phyloP scores from a whole-genome alignment of 2,329 filamentous ascomycete genomes.

The Claviceps monticola region DNA sequence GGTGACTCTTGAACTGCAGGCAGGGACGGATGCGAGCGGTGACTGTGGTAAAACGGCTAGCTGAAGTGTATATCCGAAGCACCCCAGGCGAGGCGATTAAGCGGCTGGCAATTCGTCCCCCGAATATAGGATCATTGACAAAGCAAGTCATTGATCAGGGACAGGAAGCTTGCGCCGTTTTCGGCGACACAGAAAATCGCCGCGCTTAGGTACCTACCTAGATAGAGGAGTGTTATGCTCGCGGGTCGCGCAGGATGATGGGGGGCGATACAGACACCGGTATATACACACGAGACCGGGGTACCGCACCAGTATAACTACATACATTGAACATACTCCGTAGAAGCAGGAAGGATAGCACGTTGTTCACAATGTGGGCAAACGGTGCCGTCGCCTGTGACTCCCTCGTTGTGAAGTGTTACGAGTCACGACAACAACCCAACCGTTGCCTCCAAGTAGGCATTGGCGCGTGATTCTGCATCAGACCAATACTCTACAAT shows the following conservation, averaged over 20 bases:
- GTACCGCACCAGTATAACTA: not conserved
- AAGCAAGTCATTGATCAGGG: not conserved
- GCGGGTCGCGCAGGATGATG: not conserved
- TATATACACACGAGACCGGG: not conserved
- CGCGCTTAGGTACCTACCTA: too few species aligned
- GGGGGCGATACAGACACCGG: not conserved
- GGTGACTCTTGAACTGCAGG: conserved; percentile 13
- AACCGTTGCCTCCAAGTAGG: not conserved
- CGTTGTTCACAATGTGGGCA: not conserved
- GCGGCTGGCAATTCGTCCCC: not conserved
- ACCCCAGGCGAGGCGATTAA: not conserved
- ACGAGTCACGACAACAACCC: not conserved
- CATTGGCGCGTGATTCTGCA: not conserved
- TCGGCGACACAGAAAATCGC: not conserved
- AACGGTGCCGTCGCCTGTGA: not conserved
- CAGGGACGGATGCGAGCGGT: conserved; percentile 3
- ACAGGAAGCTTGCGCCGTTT: not conserved
- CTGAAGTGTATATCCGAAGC: not conserved
- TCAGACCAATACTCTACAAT: not conserved
- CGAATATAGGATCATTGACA: too few species aligned
- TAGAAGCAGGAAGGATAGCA: not conserved
- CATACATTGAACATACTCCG: too few species aligned
- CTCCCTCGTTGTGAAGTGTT: not conserved
- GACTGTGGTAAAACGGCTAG: not conserved
- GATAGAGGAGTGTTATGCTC: not conserved